Evolutionary conservation across 75 land plant species (phyloP), one percentile per base, ranked within the genome.

Genomic region (Pinus tabuliformis): DNA sequence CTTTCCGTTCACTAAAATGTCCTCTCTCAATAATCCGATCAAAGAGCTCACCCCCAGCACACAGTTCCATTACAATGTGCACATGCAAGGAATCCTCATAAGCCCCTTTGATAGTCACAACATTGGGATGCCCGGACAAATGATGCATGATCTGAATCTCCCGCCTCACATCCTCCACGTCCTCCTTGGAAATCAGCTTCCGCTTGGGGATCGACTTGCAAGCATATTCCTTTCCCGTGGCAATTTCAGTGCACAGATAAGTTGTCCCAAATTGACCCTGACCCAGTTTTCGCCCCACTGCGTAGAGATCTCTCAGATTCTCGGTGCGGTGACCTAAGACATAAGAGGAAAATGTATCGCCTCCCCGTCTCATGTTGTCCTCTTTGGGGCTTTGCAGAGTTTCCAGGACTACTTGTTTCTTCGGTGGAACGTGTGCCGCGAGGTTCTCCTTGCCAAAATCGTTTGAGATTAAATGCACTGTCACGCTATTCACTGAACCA

Each of bases 71-170:
- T 72, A 90, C 91, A 72, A 92, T 86, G 58, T 92, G 92, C 1
- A 92, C 92, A 62, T 83, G 84, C 21, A 81, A 62, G 6, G 80
- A 62, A 77, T 92, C 95, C 81, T 93, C 96, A 73, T 93, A 93
- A 20, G 96, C 94, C 58, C 94, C 96, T 83, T 93, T 91, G 57
- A 93, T 93, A 3, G 80, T 77, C 76, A 93, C 96, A 60, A 93
- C 84, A 74, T 93, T 89, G 78, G 88, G 91, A 77, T 93, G 91
- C 52, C 96, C 96, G 0, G 89, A 80, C 73, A 93, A 79, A 77
- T 91, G 96, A 80, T 93, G 94, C 96, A 93, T 93, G 60, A 93
- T 89, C 83, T 93, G 91, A 73, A 93, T 89, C 77, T 93, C 96
- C 62, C 94, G 84, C 56, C 88, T 30, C 11, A 93, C 94, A 85